Conservation (phyloP, 495 filamentous ascomycete species). For the Apiosordaria backusii region DNA sequence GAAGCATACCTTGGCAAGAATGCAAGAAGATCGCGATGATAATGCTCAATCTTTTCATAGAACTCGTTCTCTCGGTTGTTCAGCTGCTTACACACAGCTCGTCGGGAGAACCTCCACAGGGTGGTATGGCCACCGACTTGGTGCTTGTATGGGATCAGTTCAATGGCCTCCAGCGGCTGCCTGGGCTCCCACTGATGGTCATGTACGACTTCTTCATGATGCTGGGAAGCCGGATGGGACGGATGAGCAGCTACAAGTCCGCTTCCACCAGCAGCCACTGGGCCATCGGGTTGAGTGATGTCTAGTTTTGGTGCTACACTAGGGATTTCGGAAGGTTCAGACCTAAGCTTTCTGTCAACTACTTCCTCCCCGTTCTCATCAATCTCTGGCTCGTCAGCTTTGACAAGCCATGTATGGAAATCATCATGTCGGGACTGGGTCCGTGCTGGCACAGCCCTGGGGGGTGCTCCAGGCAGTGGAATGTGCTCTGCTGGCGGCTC, state of each 20-base stretch:
- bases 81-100: constrained; percentile 95
- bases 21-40: constrained; percentile 81
- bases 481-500: constrained; percentile 48
- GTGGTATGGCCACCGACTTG: constrained; percentile 97
- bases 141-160: constrained; percentile 93
- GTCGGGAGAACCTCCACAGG: constrained; percentile 89
- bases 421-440: constrained; percentile 33
- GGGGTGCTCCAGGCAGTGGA: constrained; percentile 37
- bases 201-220: constrained; percentile 46
- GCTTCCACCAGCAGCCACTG: constrained; percentile 38
- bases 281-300: constrained; percentile 34
- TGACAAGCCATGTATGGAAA: constrained; percentile 50
- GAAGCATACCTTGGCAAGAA: constrained; percentile 84
- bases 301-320: constrained; percentile 32
- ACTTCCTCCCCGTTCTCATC: constrained; percentile 32
- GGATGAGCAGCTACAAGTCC: constrained; percentile 23
- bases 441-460: constrained; percentile 25
- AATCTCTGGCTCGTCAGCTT: constrained; percentile 46
- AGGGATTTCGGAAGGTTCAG: constrained; percentile 26
- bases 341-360: constrained; percentile 18
- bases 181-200: constrained; percentile 47
- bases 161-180: constrained; percentile 81
- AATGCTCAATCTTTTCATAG: constrained; percentile 88
- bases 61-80: constrained; percentile 98
- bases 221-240: constrained; percentile 37